Conservation (phyloP, 2,329 filamentous ascomycete genomes). For the Pseudonectria buxi region DNA sequence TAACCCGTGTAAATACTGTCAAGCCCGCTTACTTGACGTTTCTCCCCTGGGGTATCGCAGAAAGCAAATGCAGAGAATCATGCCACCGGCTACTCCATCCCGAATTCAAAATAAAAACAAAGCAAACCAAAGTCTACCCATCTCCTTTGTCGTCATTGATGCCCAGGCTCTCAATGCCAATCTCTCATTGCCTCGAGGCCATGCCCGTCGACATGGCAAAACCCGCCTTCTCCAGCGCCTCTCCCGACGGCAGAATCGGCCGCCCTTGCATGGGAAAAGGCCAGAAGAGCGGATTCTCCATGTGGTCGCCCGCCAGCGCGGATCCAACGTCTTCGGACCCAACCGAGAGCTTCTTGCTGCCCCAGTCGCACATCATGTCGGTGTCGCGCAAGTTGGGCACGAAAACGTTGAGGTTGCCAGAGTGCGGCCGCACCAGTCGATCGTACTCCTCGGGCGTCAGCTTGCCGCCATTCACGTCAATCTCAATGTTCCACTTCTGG, state of each 20-base stretch:
- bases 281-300: constrained; percentile 53
- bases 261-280: constrained; percentile 55
- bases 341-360: constrained; percentile 14
- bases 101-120: too few relatives aligned
- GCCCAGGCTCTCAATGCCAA: too few relatives aligned
- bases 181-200: too few relatives aligned
- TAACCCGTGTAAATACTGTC: too few relatives aligned
- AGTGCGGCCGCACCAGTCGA: constrained; percentile 38
- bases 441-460: constrained; percentile 31
- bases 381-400: constrained; percentile 40
- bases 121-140: too few relatives aligned
- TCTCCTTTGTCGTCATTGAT: too few relatives aligned
- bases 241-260: constrained; percentile 43
- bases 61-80: too few relatives aligned
- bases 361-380: constrained; percentile 45
- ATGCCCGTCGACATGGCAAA: constrained; percentile 31
- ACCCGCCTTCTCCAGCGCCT: constrained; percentile 43
- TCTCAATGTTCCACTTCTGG: constrained; percentile 51
- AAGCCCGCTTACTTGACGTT: too few relatives aligned
- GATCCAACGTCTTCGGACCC: constrained; percentile 10
- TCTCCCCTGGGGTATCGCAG: too few relatives aligned
- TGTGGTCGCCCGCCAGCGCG: constrained; percentile 27
- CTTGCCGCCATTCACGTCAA: constrained; percentile 34
- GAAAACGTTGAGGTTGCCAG: constrained; percentile 52
- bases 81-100: too few relatives aligned